phyloP scores from a whole-genome alignment of 2,329 filamentous ascomycete species.

The Penicillium sp. region DNA sequence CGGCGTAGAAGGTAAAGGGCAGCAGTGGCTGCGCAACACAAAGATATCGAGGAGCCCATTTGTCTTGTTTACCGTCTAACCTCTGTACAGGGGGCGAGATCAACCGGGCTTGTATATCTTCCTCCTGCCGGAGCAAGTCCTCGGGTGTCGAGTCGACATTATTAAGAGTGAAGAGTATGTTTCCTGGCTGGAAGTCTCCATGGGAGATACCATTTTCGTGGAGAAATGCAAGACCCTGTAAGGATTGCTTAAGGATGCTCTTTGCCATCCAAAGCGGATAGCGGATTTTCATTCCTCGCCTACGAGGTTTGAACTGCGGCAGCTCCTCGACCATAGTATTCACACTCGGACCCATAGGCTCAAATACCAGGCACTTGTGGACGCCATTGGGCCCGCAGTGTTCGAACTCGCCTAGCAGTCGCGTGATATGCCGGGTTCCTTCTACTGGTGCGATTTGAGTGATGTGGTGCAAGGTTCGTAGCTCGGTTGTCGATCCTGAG shows the following conservation, averaged over 20 bases:
- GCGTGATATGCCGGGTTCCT: slow-evolving; percentile 16
- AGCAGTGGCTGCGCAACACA: slow-evolving; percentile 30
- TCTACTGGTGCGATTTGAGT: slow-evolving; percentile 16
- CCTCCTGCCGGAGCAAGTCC: slow-evolving; percentile 24
- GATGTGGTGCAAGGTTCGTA: slow-evolving; percentile 21
- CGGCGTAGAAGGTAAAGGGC: slow-evolving; percentile 20
- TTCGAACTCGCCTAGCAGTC: slow-evolving; percentile 28
- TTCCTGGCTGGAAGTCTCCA: slow-evolving; percentile 29
- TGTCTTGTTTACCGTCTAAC: slow-evolving; percentile 30
- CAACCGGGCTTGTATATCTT: slow-evolving; percentile 21
- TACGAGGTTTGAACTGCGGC: slow-evolving; percentile 23
- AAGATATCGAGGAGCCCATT: slow-evolving; percentile 32
- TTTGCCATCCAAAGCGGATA: slow-evolving; percentile 28
- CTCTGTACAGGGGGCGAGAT: slow-evolving; percentile 22
- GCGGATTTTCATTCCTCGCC: slow-evolving; percentile 19
- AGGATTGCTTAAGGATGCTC: slow-evolving; percentile 27
- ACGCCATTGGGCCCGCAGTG: slow-evolving; percentile 34
- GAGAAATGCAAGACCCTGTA: slow-evolving; percentile 27
- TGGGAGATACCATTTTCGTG: slow-evolving; percentile 26
- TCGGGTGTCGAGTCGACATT: slow-evolving; percentile 18
- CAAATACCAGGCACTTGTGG: slow-evolving; percentile 35
- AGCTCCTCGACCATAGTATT: slow-evolving; percentile 27
- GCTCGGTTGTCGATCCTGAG: slow-evolving; percentile 16
- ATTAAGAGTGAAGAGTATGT: slow-evolving; percentile 24
- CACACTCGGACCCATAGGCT: slow-evolving; percentile 33